A percentile compares a stretch with the other conserved stretches of the same genome.
phyloP scores from a whole-genome alignment of 495 filamentous ascomycete genomes.

The Hyaloscypha variabilis region DNA sequence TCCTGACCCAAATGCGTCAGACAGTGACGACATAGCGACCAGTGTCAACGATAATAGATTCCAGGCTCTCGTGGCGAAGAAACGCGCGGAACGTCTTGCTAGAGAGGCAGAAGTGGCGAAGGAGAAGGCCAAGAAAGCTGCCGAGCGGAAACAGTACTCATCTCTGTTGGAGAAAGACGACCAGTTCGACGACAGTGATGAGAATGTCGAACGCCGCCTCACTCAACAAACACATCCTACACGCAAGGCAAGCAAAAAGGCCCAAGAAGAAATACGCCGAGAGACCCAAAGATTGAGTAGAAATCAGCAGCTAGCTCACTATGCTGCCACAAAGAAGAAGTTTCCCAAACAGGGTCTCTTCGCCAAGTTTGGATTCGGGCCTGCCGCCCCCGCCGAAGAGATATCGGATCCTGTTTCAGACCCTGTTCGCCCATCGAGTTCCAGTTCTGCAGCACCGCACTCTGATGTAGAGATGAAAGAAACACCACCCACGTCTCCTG shows the following conservation, averaged over 20 bases:
- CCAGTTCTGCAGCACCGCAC: conserved; percentile 36
- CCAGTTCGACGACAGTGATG: conserved; percentile 57
- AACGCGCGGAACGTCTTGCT: conserved; percentile 68
- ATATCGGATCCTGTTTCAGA: conserved; percentile 42
- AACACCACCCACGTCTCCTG: conserved; percentile 56
- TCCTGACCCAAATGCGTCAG: conserved; percentile 33
- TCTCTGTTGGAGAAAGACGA: conserved; percentile 40
- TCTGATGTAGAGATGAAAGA: conserved; percentile 49
- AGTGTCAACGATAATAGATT: conserved; percentile 60
- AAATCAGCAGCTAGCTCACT: conserved; percentile 88
- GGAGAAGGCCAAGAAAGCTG: conserved; percentile 53
- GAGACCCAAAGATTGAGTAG: conserved; percentile 91
- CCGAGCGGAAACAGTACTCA: conserved; percentile 33
- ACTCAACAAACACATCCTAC: conserved; percentile 68
- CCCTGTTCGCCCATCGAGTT: conserved; percentile 44
- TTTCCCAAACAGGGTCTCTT: conserved; percentile 84
- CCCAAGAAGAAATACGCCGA: conserved; percentile 89
- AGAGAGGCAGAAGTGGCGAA: conserved; percentile 59
- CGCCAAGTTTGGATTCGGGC: conserved; percentile 76
- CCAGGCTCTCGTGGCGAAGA: conserved; percentile 68
- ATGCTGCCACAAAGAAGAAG: conserved; percentile 90
- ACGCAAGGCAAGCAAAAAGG: conserved; percentile 93
- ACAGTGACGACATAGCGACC: conserved; percentile 51
- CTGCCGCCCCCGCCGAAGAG: conserved; percentile 30
- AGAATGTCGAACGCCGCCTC: conserved; percentile 57